phyloP scores from a whole-genome alignment of 495 filamentous ascomycete genomes.

The Emericellopsis terricola region DNA sequence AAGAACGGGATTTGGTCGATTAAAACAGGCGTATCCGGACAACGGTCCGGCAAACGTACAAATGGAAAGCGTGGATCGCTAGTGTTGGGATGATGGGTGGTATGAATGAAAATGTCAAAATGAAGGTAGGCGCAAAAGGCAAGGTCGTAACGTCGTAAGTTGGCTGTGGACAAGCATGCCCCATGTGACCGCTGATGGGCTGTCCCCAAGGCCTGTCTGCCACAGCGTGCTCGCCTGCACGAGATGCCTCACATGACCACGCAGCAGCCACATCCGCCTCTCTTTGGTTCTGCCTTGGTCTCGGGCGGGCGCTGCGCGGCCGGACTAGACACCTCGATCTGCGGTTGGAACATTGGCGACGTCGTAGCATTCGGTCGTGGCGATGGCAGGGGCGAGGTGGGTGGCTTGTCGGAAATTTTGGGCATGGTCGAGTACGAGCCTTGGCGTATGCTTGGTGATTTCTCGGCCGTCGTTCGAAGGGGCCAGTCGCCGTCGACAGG shows the following conservation, averaged over 20 bases:
- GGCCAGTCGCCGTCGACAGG: slow-evolving; percentile 24
- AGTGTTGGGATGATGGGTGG: no score
- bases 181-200: no score
- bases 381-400: slow-evolving; percentile 15
- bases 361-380: slow-evolving; percentile 11
- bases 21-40: no score
- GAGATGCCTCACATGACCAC: slow-evolving; percentile 39
- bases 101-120: no score
- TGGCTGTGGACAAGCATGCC: no score
- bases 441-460: slow-evolving; percentile 21
- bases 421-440: slow-evolving; percentile 39
- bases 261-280: slow-evolving; percentile 33
- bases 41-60: no score
- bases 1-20: no score
- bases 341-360: slow-evolving; percentile 10
- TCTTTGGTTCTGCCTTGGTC: slow-evolving; percentile 12
- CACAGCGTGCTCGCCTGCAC: no score
- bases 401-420: slow-evolving; percentile 27
- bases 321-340: slow-evolving; percentile 5
- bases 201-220: no score
- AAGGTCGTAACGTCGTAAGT: no score
- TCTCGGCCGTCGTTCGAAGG: slow-evolving; percentile 22
- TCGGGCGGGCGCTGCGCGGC: slow-evolving; percentile 6
- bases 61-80: no score
- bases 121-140: no score